Base-by-base conservation (phyloP, 768 basidiomycete genomes). In the Rhodotorula toruloides region DNA sequence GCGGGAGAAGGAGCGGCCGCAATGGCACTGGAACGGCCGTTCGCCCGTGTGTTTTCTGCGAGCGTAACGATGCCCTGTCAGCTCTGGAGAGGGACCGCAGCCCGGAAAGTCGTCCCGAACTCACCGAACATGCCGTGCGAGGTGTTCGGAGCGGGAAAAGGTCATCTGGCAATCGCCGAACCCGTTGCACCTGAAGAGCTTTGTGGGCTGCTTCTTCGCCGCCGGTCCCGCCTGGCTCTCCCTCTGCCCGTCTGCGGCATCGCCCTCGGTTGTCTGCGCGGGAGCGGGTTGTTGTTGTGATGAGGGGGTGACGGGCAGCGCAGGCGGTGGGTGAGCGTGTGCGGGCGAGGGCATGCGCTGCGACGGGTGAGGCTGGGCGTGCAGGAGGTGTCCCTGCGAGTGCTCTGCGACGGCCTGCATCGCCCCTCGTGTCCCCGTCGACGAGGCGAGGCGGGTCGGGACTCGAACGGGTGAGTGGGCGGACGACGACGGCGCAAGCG, bases 81-180 rank as follows among this genome's bases (percentile, higher is more conserved):
- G 2, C 47, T 27, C 47, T 48, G 16, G 44, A 46, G 12, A 6
- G 43, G 34, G 17, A 21, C 25, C 12, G 32, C 19, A 34, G n/a
- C 8, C n/a, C n/a, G 48, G 21, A 27, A 39, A 6, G 62, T 65
- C n/a, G 22, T 25, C 25, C 32, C 27, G 2, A 22, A 75, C 85
- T 77, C 75, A 92, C 92, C 94, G 82, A 77, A 96, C 89, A 81
- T 98, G 94, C 74, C 94, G 83, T 66, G 93, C 91, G 10, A 98
- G 82, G 80, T 98, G 94, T 79, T 98, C 94, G 77, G 88, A 89
- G 78, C 94, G 82, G 65, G 87, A 89, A 78, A 98, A 98, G 67
- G 93, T 90, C 91, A 96, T 97, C 65, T 88, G 83, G 80, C 94
- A 98, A 55, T 92, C 90, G 72, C 91, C 91, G 77, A 88, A 97